Evolutionary conservation across 768 basidiomycete species (phyloP).

Genomic region (Termitomyces sp.): DNA sequence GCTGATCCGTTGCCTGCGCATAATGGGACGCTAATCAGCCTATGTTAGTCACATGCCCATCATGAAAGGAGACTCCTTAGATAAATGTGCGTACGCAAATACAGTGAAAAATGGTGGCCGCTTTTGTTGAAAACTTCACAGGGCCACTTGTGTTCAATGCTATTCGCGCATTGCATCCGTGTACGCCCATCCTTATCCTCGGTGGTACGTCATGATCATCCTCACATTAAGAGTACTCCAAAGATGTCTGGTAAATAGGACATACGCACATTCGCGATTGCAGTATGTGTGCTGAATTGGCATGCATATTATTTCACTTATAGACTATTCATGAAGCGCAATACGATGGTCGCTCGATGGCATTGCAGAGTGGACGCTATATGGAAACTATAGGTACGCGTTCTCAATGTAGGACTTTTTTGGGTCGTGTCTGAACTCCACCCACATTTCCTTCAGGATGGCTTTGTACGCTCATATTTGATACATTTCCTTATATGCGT

Average conservation of each 20-base stretch:
- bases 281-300: slow-evolving; percentile 29
- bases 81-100: slow-evolving; percentile 43
- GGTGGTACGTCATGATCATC: slow-evolving; percentile 41
- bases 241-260: slow-evolving; percentile 25
- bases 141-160: slow-evolving; percentile 73
- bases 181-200: slow-evolving; percentile 78
- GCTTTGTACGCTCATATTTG: slow-evolving; percentile 43
- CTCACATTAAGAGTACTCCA: background rate
- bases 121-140: slow-evolving; percentile 16
- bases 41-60: slow-evolving; percentile 79
- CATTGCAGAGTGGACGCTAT: slow-evolving; percentile 80
- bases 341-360: slow-evolving; percentile 71
- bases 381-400: slow-evolving; percentile 84
- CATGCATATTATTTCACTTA: no score
- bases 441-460: slow-evolving; percentile 35
- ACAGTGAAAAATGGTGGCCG: background rate
- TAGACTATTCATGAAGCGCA: slow-evolving; percentile 32
- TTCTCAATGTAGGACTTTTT: background rate
- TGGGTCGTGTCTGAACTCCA: background rate
- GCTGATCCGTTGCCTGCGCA: slow-evolving; percentile 10
- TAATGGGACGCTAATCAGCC: background rate
- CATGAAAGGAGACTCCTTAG: slow-evolving; percentile 24
- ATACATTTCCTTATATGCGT: background rate
- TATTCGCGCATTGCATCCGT: slow-evolving; percentile 64
- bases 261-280: slow-evolving; percentile 83